These are phyloP conservation scores for Xylaria digitata DNA, from an alignment of 2,329 filamentous ascomycete genomes.

Conservation along the genomic window DNA sequence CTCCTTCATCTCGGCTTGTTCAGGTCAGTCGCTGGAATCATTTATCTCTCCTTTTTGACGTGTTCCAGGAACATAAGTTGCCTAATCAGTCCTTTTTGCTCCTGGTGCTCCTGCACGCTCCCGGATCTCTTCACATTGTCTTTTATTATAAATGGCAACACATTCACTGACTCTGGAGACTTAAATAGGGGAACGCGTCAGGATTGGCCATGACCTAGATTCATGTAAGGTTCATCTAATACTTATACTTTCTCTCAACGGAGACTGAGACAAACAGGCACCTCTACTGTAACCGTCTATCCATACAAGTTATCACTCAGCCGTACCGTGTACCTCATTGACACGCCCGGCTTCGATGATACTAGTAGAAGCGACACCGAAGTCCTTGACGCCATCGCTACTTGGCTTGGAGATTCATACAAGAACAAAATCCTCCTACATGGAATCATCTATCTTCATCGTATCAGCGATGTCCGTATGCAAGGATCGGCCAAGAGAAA, in stretches of 20 bases:
- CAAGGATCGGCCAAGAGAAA: slow-evolving; percentile 38
- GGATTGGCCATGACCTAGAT: too few species aligned
- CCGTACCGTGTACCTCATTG: slow-evolving; percentile 44
- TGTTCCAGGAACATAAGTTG: too few species aligned
- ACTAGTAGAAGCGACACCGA: slow-evolving; percentile 45
- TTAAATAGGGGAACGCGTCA: not conserved
- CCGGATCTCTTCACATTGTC: too few species aligned
- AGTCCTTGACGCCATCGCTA: slow-evolving; percentile 48
- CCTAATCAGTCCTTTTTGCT: too few species aligned
- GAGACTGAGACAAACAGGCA: too few species aligned
- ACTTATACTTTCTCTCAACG: too few species aligned
- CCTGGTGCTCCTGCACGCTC: too few species aligned
- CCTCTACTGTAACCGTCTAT: not conserved
- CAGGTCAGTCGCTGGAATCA: too few species aligned
- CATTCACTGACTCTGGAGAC: too few species aligned
- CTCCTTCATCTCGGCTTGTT: not conserved
- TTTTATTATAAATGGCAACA: too few species aligned
- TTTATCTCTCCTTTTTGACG: too few species aligned
- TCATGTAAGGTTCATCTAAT: too few species aligned
- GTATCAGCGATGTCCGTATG: slow-evolving; percentile 47
- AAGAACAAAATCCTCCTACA: slow-evolving; percentile 41
- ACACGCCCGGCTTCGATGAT: slow-evolving; percentile 52
- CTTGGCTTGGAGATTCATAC: slow-evolving; percentile 44
- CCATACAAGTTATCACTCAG: not conserved
- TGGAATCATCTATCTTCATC: slow-evolving; percentile 52